These are phyloP conservation scores for Moricandia moricandioides DNA, from an alignment of 345 rosid genomes.

Conservation along the genomic window DNA sequence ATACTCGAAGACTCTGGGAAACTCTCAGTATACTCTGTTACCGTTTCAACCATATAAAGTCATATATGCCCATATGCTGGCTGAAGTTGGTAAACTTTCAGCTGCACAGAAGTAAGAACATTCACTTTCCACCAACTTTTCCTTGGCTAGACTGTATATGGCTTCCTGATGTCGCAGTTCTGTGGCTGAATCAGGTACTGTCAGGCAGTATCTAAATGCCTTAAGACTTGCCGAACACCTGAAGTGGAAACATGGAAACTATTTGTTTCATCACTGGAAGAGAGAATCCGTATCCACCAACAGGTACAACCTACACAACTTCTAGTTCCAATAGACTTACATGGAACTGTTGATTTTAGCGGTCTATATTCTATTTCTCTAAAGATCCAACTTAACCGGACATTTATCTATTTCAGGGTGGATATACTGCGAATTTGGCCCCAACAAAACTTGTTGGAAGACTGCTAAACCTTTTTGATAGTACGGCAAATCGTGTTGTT, in stretches of 20 bases:
- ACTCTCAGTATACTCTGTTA: slow-evolving; percentile 80
- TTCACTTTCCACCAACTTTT: slow-evolving; percentile 8
- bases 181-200: slow-evolving; percentile 53
- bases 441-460: slow-evolving; percentile 63
- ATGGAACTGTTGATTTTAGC: not conserved
- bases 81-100: slow-evolving; percentile 91
- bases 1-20: slow-evolving; percentile 89
- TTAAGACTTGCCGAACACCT: slow-evolving; percentile 59
- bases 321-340: not conserved
- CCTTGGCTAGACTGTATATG: slow-evolving; percentile 11
- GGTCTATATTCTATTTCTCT: slow-evolving; percentile 1
- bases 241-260: slow-evolving; percentile 66
- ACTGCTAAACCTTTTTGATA: slow-evolving; percentile 60
- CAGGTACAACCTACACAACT: slow-evolving; percentile 47
- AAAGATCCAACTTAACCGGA: slow-evolving; percentile 10
- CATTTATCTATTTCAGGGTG: slow-evolving; percentile 49
- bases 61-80: slow-evolving; percentile 91
- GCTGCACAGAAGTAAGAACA: slow-evolving; percentile 80
- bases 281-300: slow-evolving; percentile 63
- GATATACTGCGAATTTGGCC: slow-evolving; percentile 53
- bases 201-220: slow-evolving; percentile 62
- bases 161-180: slow-evolving; percentile 31
- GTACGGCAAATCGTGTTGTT: slow-evolving; percentile 67
- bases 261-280: slow-evolving; percentile 56
- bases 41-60: slow-evolving; percentile 96